phyloP scores from a whole-genome alignment of 768 basidiomycete species.

The Suillus subalutaceus region DNA sequence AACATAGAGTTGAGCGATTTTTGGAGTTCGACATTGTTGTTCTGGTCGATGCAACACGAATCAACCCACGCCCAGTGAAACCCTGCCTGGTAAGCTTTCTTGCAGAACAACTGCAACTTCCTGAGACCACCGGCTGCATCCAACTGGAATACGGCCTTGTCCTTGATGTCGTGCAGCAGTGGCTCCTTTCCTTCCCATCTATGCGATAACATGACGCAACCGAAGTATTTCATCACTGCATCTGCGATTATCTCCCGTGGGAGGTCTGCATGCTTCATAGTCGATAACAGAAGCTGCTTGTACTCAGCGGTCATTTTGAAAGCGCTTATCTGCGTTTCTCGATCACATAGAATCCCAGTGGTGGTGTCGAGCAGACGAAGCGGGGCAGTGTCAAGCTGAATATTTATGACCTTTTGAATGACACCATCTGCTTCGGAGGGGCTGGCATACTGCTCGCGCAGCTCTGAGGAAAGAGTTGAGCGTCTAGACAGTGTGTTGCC shows the following conservation, averaged over 20 bases:
- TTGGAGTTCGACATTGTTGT: neutral
- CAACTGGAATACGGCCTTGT: neutral
- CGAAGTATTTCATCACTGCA: neutral
- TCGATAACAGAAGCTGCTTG: neutral
- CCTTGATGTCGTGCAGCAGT: neutral
- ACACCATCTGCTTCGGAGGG: neutral
- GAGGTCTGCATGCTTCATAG: neutral
- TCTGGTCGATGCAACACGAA: neutral
- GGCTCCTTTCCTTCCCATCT: conserved; percentile 2
- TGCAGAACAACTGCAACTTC: neutral
- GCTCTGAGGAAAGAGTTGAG: neutral
- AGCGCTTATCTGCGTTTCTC: neutral
- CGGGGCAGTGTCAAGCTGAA: neutral
- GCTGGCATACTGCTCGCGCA: neutral
- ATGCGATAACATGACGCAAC: neutral
- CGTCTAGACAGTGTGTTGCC: neutral
- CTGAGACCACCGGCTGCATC: neutral
- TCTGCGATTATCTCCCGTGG: neutral
- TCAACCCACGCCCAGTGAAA: neutral
- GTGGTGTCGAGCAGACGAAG: neutral
- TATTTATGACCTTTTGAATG: neutral
- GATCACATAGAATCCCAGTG: neutral
- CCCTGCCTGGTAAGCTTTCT: neutral
- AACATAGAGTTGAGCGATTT: neutral
- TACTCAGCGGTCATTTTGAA: neutral